Evolutionary conservation across 116 monocot species (phyloP), one percentile per base, ranked within the genome.

Genomic region (Iris pallida): DNA sequence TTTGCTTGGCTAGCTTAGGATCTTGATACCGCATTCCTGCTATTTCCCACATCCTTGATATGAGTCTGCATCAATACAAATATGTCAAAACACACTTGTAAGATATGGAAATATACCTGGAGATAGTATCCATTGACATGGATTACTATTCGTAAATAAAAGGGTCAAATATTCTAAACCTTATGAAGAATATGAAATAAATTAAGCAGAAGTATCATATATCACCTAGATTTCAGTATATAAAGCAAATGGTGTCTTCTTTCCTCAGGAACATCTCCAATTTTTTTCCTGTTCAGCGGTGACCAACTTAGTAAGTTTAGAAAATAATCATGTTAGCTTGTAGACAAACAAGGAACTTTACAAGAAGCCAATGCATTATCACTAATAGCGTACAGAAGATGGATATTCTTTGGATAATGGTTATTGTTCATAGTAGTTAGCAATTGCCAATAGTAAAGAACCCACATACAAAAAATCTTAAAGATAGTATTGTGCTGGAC

Each of bases 211-310:
- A 60, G 5, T 42, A 52, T 71, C 6, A 73, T 4, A 64, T 18
- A 74, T 68, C 20, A 91, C 91, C 84, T 79, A 41, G 80, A 45
- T 67, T 83, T 86, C 19, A 88, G 16, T 14, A 56, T 48, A 66
- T 45, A 77, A 1, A 92, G 83, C 68, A 92, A 75, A 7, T 69
- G 65, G 63, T 77, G 85, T 47, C 88, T 80, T 66, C 92, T 88
- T 59, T 85, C 88, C 79, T 86, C 88, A 56, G 92, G 88, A 74
- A 92, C 69, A 81, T 92, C 88, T 69, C 75, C 88, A 75, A 92
- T 83, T 79, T 92, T 92, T 77, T 88, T 92, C 92, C 92, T 88
- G 66, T 10, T 15, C 45, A 70, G 8, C 15, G 11, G 7, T 19
- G 64, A 42, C 16, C 6, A 54, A 68, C 5, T 4, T 65, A 42